phyloP scores from a whole-genome alignment of 345 rosid species.

The Moringa oleifera region DNA sequence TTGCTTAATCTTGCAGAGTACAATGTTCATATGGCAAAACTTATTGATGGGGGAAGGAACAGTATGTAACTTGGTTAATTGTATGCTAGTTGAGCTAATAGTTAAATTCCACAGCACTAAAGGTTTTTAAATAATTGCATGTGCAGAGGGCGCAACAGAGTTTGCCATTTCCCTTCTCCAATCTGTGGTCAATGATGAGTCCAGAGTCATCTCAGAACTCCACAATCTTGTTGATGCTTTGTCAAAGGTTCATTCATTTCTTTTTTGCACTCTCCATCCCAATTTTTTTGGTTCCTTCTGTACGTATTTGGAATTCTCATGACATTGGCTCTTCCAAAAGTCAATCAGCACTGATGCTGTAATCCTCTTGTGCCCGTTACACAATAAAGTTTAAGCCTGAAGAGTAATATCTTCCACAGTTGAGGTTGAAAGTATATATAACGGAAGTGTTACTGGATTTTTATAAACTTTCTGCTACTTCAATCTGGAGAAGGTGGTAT shows the following conservation, averaged over 20 bases:
- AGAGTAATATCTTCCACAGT: not conserved
- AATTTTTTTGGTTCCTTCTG: not conserved
- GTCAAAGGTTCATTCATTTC: slow-evolving; percentile 55
- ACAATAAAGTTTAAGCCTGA: not conserved
- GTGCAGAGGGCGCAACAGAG: slow-evolving; percentile 84
- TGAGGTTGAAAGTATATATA: not conserved
- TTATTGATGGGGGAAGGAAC: slow-evolving; percentile 90
- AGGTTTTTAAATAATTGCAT: slow-evolving; percentile 14
- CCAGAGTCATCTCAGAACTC: slow-evolving; percentile 90
- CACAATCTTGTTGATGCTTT: slow-evolving; percentile 88
- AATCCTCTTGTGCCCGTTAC: no score
- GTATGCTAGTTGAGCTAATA: no score
- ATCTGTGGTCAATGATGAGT: slow-evolving; percentile 70
- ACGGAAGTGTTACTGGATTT: not conserved
- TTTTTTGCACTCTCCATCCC: not conserved
- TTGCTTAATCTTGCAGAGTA: slow-evolving; percentile 91
- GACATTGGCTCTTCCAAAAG: no score
- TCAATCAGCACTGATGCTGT: no score
- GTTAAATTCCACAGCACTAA: not conserved
- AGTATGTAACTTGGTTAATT: slow-evolving; percentile 48
- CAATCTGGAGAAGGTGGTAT: not conserved
- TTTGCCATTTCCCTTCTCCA: slow-evolving; percentile 80
- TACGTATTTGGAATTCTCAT: not conserved
- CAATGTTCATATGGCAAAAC: slow-evolving; percentile 90
- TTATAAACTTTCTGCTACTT: not conserved